phyloP scores from a whole-genome alignment of 768 basidiomycete species.

The Hemileccinum rubropunctum region DNA sequence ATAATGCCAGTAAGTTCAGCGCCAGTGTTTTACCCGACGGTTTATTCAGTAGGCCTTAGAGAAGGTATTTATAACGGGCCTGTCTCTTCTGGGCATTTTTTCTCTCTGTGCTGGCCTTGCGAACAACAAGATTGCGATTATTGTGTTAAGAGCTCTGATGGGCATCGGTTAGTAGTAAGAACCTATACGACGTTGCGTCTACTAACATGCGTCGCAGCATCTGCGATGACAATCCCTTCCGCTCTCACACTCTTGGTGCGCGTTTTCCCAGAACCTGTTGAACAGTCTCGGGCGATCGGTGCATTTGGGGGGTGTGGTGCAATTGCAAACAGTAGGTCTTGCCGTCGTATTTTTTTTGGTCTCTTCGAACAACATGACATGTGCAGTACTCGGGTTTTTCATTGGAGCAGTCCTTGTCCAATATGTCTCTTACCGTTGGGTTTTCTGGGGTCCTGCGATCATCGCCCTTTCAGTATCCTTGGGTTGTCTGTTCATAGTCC shows the following conservation, averaged over 20 bases:
- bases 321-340: conserved; percentile 39
- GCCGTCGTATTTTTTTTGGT: not conserved
- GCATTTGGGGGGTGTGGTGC: conserved; percentile 46
- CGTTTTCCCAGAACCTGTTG: conserved; percentile 44
- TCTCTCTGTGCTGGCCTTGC: conserved; percentile 48
- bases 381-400: conserved; percentile 39
- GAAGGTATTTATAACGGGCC: conserved; percentile 41
- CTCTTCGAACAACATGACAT: not conserved
- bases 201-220: conserved; percentile 29
- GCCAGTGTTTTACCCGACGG: conserved; percentile 18
- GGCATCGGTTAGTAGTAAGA: conserved; percentile 41
- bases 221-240: conserved; percentile 50
- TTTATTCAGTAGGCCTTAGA: conserved; percentile 37
- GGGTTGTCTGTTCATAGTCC: conserved; percentile 34
- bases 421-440: conserved; percentile 45
- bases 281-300: conserved; percentile 48
- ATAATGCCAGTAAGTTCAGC: conserved; percentile 29
- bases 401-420: conserved; percentile 43
- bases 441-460: conserved; percentile 48
- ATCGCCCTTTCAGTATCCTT: conserved; percentile 34
- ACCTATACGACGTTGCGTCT: not conserved
- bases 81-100: conserved; percentile 40
- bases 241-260: conserved; percentile 49
- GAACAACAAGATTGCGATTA: conserved; percentile 42
- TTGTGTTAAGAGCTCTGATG: conserved; percentile 50